Percentiles rank a stretch among this genome's conserved stretches.
phyloP scores from a whole-genome alignment of 805 yeast genomes.

The Starmerella etchellsii region DNA sequence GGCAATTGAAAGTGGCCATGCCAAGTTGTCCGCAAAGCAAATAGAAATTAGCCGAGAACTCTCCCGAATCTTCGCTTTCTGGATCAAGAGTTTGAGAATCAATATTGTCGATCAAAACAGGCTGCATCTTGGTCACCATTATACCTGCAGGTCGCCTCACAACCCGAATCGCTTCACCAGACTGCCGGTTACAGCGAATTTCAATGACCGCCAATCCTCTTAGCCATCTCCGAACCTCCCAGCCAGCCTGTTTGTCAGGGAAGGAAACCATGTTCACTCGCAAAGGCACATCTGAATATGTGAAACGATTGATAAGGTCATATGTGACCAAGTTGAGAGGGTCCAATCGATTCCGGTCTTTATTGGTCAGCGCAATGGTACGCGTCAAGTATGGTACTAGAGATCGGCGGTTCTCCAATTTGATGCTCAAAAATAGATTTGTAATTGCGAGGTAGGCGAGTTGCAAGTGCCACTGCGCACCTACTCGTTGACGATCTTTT shows the following conservation, averaged over 20 bases:
- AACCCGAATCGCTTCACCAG: constrained; percentile 40
- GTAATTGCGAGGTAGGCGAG: constrained; percentile 58
- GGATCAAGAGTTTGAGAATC: neutral
- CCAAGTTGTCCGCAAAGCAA: neutral
- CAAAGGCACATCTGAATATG: constrained; percentile 50
- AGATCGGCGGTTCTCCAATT: constrained; percentile 42
- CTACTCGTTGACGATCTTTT: constrained; percentile 19
- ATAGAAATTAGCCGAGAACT: constrained; percentile 13
- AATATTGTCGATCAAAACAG: constrained; percentile 5
- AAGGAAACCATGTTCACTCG: constrained; percentile 28
- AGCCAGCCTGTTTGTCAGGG: constrained; percentile 22
- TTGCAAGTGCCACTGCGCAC: constrained; percentile 48
- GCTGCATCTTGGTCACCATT: constrained; percentile 11
- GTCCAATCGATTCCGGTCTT: constrained; percentile 27
- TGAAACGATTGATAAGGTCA: constrained; percentile 56
- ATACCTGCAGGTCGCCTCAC: constrained; percentile 60
- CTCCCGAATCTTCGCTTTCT: constrained; percentile 3
- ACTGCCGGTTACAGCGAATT: constrained; percentile 38
- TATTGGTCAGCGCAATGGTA: constrained; percentile 37
- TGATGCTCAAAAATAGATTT: constrained; percentile 58
- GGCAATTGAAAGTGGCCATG: neutral
- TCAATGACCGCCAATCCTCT: constrained; percentile 45
- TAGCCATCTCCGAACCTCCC: constrained; percentile 38
- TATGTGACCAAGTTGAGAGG: constrained; percentile 49
- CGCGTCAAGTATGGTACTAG: constrained; percentile 52